Conservation (phyloP, 257 asterid genomes). For the Orobanche coerulescens region DNA sequence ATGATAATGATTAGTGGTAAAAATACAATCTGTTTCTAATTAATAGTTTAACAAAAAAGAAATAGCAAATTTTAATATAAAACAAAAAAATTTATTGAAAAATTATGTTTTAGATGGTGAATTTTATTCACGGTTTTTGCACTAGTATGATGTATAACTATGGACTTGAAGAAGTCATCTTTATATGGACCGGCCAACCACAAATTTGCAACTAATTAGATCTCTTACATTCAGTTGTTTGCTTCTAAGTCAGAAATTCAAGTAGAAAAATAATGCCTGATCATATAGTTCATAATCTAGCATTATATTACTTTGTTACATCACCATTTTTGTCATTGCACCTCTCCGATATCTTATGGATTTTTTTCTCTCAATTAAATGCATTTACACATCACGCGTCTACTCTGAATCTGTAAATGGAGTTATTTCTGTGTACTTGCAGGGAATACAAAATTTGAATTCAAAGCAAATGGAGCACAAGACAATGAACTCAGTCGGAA, state of each 20-base stretch:
- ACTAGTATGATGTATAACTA: background rate
- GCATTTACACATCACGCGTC: background rate
- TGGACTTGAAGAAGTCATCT: background rate
- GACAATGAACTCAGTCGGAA: constrained; percentile 11
- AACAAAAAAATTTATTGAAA: too few relatives aligned
- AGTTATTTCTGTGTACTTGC: background rate
- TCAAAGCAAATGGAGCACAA: constrained; percentile 13
- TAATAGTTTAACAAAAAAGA: too few relatives aligned
- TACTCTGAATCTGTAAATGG: background rate
- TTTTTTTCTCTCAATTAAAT: background rate
- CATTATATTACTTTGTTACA: background rate
- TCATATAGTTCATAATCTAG: background rate
- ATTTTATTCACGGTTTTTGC: too few relatives aligned
- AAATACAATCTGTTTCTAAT: too few relatives aligned
- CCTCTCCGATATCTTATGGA: too few relatives aligned
- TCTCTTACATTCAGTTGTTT: background rate
- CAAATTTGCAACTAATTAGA: background rate
- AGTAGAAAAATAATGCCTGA: background rate
- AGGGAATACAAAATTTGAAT: constrained; percentile 18
- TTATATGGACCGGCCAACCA: background rate
- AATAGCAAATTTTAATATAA: too few relatives aligned
- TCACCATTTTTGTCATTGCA: background rate
- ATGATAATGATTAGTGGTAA: too few relatives aligned
- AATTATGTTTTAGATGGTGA: too few relatives aligned
- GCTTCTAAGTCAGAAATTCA: background rate